Percentiles rank a stretch among this genome's conserved stretches.
These are phyloP conservation scores for Sistotremastrum suecicum DNA, from an alignment of 768 basidiomycete species.

Conservation along the genomic window DNA sequence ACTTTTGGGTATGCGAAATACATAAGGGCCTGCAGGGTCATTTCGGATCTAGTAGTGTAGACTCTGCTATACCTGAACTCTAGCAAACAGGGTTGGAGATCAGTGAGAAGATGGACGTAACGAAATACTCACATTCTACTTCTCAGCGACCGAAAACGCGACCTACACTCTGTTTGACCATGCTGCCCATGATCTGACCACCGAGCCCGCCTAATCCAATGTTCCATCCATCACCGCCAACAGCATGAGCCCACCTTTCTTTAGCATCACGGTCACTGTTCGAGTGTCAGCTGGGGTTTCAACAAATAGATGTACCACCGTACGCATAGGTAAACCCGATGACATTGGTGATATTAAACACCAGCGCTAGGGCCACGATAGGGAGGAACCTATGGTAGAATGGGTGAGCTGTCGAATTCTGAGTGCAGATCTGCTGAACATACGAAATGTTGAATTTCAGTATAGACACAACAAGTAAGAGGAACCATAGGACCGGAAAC, in stretches of 20 bases:
- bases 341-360: conserved; percentile 94
- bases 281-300: neutral
- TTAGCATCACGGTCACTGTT: conserved; percentile 84
- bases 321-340: conserved; percentile 94
- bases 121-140: too few species aligned
- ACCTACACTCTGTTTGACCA: conserved; percentile 71
- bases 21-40: too few species aligned
- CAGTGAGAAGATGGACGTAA: too few species aligned
- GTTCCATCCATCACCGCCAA: conserved; percentile 57
- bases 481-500: conserved; percentile 81
- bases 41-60: too few species aligned
- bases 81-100: too few species aligned
- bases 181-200: conserved; percentile 68
- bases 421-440: conserved; percentile 17
- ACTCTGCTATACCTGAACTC: too few species aligned
- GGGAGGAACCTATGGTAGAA: conserved; percentile 65
- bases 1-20: too few species aligned
- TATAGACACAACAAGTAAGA: conserved; percentile 77
- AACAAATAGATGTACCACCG: conserved; percentile 15
- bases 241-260: conserved; percentile 71
- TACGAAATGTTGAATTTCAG: conserved; percentile 82
- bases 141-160: conserved; percentile 41
- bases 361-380: conserved; percentile 83
- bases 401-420: conserved; percentile 1
- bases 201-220: conserved; percentile 71